Conservation (phyloP, 2,329 filamentous ascomycete species). For the Dactylellina drechsleri region DNA sequence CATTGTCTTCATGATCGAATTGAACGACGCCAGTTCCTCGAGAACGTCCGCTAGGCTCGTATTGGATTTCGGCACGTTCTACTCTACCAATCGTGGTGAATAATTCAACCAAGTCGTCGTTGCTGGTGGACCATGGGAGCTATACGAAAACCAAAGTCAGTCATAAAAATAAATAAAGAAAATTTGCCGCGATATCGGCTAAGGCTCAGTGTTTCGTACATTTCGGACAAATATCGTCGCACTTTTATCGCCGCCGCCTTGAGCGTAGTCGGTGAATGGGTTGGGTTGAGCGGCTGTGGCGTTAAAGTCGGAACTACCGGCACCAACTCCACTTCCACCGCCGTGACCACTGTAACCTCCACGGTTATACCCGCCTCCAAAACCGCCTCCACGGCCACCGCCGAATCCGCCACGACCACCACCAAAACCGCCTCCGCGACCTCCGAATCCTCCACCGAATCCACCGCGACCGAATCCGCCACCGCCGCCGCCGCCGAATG, state of each 20-base stretch:
- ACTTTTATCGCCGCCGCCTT: conserved; percentile 82
- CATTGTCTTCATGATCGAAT: conserved; percentile 83
- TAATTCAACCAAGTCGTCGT: conserved; percentile 93
- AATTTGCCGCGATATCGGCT: conserved; percentile 9
- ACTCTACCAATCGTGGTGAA: conserved; percentile 99
- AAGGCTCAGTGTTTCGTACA: conserved; percentile 66
- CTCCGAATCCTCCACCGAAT: conserved; percentile 67
- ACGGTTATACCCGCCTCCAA: conserved; percentile 60
- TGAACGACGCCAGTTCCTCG: conserved; percentile 96
- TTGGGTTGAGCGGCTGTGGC: conserved; percentile 73
- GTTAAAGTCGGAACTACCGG: conserved; percentile 66
- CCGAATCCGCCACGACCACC: conserved; percentile 60
- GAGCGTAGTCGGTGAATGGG: conserved; percentile 92
- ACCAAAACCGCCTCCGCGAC: conserved; percentile 66
- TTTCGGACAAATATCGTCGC: conserved; percentile 95
- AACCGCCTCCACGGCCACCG: conserved; percentile 63
- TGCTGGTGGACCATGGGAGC: conserved; percentile 99
- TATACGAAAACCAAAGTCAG: conserved; percentile 62
- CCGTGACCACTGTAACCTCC: conserved; percentile 62
- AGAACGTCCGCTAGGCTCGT: conserved; percentile 94
- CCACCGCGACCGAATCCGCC: conserved; percentile 61
- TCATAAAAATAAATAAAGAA: conserved; percentile 45
- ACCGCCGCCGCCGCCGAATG: conserved; percentile 63
- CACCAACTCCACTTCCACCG: conserved; percentile 61
- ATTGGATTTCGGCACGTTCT: conserved; percentile 98